Percentiles rank a stretch among this genome's conserved stretches.
Conservation (phyloP, 805 yeast genomes). For the Wickerhamiella sorbophila region DNA sequence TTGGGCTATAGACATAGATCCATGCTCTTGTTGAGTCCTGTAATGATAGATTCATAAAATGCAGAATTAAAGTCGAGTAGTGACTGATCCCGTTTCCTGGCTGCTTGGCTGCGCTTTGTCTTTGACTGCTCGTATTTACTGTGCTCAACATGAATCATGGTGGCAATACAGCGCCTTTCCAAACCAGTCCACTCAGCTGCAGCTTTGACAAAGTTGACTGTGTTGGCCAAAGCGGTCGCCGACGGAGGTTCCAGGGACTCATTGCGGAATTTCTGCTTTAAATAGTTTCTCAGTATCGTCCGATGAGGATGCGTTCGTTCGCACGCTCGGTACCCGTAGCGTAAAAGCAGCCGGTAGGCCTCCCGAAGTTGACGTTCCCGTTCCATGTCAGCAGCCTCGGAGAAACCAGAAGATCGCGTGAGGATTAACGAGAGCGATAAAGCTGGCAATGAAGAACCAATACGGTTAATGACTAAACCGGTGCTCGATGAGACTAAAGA, state of each 20-base stretch:
- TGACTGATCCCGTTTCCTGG: conserved; percentile 29
- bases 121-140: conserved; percentile 3
- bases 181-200: conserved; percentile 17
- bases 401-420: background rate
- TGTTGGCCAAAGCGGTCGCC: conserved; percentile 8
- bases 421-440: background rate
- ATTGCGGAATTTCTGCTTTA: conserved; percentile 7
- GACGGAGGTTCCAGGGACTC: background rate
- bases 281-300: conserved; percentile 4
- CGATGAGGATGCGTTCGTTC: conserved; percentile 9
- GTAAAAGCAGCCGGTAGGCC: conserved; percentile 10
- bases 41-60: conserved; percentile 8
- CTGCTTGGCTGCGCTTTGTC: background rate
- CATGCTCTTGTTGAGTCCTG: conserved; percentile 21
- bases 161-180: conserved; percentile 15
- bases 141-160: conserved; percentile 11
- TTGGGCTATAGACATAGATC: conserved; percentile 8
- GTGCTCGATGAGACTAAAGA: background rate
- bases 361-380: background rate
- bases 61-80: conserved; percentile 30
- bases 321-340: conserved; percentile 11
- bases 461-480: background rate
- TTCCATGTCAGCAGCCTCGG: conserved; percentile 1
- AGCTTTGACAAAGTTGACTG: conserved; percentile 14
- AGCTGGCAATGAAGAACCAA: background rate